Percentiles rank a stretch among this genome's conserved stretches.
phyloP scores from a whole-genome alignment of 2,329 filamentous ascomycete species.

The Botrytis tulipae region DNA sequence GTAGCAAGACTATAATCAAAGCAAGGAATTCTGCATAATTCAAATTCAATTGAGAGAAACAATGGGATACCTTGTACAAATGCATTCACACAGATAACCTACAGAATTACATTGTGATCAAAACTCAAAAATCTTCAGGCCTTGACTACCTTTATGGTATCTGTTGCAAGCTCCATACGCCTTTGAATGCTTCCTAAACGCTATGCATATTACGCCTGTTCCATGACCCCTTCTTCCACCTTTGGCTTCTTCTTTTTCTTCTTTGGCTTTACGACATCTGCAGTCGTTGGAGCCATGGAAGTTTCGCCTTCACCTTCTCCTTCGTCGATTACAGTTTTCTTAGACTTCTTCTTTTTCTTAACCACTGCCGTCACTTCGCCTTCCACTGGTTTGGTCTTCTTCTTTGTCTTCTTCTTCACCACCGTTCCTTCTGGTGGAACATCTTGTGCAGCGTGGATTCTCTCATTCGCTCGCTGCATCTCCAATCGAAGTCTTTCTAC shows the following conservation, averaged over 20 bases:
- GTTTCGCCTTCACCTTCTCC: conserved; percentile 28
- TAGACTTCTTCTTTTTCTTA: conserved; percentile 53
- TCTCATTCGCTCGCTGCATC: conserved; percentile 80
- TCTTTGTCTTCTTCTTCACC: conserved; percentile 59
- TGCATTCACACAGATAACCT: neutral
- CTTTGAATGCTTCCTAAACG: conserved; percentile 17
- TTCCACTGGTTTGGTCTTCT: conserved; percentile 41
- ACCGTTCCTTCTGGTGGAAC: conserved; percentile 59
- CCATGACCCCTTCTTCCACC: conserved; percentile 24
- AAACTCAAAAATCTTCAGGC: conserved; percentile 2
- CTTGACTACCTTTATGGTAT: conserved; percentile 17
- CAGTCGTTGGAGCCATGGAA: conserved; percentile 21
- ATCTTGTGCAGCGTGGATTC: conserved; percentile 69
- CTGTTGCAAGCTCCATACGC: conserved; percentile 21
- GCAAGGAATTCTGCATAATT: neutral
- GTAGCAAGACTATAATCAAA: neutral
- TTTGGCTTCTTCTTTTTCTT: conserved; percentile 46
- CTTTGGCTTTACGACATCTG: conserved; percentile 42
- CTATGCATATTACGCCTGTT: conserved; percentile 21
- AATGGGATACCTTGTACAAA: neutral
- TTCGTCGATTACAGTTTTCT: conserved; percentile 37
- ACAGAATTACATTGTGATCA: neutral
- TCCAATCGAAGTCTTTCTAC: conserved; percentile 83
- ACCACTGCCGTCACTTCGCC: conserved; percentile 26
- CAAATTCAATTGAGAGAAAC: neutral